Evolutionary conservation across 73 alveolate genomes (phyloP).

Genomic region (Paramecium octaurelia): DNA sequence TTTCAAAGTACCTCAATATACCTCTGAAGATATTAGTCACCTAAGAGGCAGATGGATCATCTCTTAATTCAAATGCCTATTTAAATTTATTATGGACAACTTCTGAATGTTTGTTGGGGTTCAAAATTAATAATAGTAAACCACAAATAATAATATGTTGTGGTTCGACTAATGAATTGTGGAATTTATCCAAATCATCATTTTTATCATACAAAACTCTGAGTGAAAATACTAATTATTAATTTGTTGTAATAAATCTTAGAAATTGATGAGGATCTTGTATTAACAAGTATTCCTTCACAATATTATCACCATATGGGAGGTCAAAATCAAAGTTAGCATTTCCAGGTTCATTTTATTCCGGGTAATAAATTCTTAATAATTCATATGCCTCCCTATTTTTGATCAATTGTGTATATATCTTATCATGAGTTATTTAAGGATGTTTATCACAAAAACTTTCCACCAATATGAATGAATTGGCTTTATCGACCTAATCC

Average conservation of each 20-base stretch:
- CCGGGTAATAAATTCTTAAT: background rate
- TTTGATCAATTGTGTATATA: background rate
- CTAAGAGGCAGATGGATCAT: background rate
- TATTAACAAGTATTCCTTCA: background rate
- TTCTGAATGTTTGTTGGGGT: background rate
- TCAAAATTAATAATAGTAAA: background rate
- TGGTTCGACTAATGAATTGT: background rate
- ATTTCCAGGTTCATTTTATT: background rate
- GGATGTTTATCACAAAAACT: conserved; percentile 52
- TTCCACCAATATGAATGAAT: background rate
- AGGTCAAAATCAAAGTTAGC: background rate
- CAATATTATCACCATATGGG: conserved; percentile 9
- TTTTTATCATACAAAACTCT: conserved; percentile 25
- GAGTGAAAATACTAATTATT: conserved; percentile 10
- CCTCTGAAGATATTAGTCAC: conserved; percentile 7
- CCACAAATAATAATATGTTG: background rate
- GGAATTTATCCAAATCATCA: background rate
- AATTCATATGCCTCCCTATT: conserved; percentile 51
- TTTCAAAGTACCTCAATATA: background rate
- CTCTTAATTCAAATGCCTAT: background rate
- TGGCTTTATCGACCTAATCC: background rate
- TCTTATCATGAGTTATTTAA: conserved; percentile 9
- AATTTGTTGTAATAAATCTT: background rate
- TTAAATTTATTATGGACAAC: background rate
- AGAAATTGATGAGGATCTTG: conserved; percentile 4